phyloP scores from a whole-genome alignment of 163 green algal species.

The Trebouxiophyceae sp. region DNA sequence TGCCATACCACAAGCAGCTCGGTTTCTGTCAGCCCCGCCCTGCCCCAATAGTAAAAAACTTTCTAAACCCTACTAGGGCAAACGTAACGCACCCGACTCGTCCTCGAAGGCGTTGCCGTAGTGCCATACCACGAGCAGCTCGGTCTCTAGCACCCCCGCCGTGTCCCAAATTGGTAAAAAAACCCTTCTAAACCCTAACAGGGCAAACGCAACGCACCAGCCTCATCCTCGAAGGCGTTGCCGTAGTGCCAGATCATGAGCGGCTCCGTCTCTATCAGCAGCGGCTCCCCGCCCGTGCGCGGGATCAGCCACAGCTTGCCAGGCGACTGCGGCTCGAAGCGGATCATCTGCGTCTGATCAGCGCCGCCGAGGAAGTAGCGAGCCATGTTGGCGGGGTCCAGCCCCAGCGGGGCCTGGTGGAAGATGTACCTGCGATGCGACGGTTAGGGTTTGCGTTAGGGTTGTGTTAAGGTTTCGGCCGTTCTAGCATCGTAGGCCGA shows the following conservation, averaged over 20 bases:
- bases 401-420: not conserved
- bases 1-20: no score
- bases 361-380: not conserved
- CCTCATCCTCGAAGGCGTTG: not conserved
- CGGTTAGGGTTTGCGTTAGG: not conserved
- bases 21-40: no score
- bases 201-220: not conserved
- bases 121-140: conserved; percentile 2
- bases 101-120: not conserved
- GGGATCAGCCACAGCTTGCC: conserved; percentile 1
- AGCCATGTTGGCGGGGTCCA: not conserved
- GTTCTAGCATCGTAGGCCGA: no score
- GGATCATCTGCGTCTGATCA: not conserved
- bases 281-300: not conserved
- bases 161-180: no score
- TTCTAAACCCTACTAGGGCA: no score
- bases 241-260: conserved; percentile 7
- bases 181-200: no score
- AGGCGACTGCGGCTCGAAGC: not conserved
- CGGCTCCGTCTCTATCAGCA: not conserved
- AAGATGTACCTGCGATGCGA: conserved; percentile 3
- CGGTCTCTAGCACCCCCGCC: no score
- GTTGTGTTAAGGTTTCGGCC: not conserved
- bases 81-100: no score
- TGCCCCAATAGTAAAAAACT: no score